Conservation (phyloP, 305 asterid genomes). For the Fraxinus velutina region DNA sequence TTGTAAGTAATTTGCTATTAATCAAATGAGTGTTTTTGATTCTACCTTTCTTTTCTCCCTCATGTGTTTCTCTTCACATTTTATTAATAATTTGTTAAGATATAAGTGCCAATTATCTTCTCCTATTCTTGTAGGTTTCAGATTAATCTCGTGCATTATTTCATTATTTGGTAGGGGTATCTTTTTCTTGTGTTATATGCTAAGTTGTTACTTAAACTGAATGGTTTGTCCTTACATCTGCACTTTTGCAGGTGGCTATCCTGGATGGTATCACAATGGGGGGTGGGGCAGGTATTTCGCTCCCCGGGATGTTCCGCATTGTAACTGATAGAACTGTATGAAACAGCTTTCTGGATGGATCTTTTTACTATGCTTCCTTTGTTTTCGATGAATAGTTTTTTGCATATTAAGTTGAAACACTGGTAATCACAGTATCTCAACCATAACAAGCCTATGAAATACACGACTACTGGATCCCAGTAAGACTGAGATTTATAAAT, state of each 20-base stretch:
- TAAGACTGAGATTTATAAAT: not conserved
- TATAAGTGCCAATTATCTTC: not conserved
- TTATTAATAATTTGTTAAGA: not conserved
- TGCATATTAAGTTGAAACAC: not conserved
- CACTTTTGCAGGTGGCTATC: conserved; percentile 75
- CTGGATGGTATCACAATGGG: conserved; percentile 95
- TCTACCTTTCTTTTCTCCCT: not conserved
- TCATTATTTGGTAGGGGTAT: not conserved
- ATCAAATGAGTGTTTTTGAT: not conserved
- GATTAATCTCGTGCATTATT: not conserved
- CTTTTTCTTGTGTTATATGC: conserved; percentile 15
- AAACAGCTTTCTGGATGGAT: conserved; percentile 33
- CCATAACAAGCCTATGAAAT: not conserved
- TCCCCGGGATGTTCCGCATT: conserved; percentile 92
- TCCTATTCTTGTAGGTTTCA: not conserved
- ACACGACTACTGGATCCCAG: not conserved
- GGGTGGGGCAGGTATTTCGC: conserved; percentile 91
- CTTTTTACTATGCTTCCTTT: conserved; percentile 23
- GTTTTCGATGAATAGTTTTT: conserved; percentile 7
- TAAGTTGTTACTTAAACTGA: conserved; percentile 17
- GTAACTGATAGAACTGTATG: conserved; percentile 98
- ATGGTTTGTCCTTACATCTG: not conserved
- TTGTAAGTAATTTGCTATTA: not conserved
- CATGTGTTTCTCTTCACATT: not conserved
- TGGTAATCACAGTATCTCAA: not conserved